Evolutionary conservation across 345 rosid species (phyloP).

Genomic region (Ailanthus altissimus): DNA sequence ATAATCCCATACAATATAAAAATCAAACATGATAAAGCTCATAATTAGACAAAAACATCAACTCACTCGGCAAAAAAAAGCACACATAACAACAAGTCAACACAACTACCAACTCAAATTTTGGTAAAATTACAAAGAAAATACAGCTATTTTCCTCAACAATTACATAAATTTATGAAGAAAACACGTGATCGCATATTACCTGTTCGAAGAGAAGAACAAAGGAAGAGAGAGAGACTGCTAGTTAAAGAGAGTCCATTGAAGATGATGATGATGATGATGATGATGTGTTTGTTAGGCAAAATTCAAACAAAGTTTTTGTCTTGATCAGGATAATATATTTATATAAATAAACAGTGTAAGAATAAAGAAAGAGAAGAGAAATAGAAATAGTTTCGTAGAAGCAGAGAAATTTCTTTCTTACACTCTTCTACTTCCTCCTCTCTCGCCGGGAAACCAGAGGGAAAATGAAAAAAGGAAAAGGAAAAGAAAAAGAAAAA

Average conservation of each 20-base stretch:
- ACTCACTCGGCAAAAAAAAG: background rate
- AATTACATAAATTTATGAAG: background rate
- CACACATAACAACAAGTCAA: conserved; percentile 21
- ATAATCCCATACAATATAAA: background rate
- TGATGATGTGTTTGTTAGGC: background rate
- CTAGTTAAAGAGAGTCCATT: conserved; percentile 29
- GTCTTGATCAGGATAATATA: conserved; percentile 23
- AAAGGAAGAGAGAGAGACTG: background rate
- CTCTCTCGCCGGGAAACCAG: conserved; percentile 74
- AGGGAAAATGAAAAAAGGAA: background rate
- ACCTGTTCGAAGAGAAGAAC: conserved; percentile 9
- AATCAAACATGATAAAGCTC: background rate
- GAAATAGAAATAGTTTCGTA: conserved; percentile 63
- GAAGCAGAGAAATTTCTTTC: conserved; percentile 73
- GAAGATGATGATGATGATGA: conserved; percentile 21
- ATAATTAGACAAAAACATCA: background rate
- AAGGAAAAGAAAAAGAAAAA: background rate
- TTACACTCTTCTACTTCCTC: conserved; percentile 87
- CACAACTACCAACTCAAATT: conserved; percentile 1
- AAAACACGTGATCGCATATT: conserved; percentile 9
- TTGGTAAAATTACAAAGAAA: background rate
- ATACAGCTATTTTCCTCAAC: background rate
- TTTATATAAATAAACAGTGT: background rate
- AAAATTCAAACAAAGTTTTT: conserved; percentile 30
- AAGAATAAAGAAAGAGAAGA: conserved; percentile 25